Base-by-base conservation (phyloP, 331 rosid species). In the Saraca asoca region DNA sequence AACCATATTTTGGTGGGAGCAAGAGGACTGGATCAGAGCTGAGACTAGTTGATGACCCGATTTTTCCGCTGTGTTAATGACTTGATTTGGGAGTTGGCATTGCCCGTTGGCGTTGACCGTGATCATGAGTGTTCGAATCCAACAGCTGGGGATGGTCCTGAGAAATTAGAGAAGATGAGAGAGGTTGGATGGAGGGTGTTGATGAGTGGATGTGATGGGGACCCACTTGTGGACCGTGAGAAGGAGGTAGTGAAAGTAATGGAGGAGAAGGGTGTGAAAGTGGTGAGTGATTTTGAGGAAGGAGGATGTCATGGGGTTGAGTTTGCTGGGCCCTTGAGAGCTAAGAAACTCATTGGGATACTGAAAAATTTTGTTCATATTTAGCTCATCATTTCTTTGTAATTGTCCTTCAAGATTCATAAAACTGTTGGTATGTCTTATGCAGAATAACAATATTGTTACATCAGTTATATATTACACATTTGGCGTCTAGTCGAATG, bases 1-100 rank as follows among this genome's bases (percentile, higher is more conserved):
- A 84, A 5, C 51, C 76, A 2, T 81, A 39, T 18, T 75, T 84
- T 42, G 84, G 89, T 62, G 90, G 85, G 24, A 41, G 19, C 18
- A 1, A 39, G 39, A 79, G 87, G 74, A 75, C 64, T 0, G 72
- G 0, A 1, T 82, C 83, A 0, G 85, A 85, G 57, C 0, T 77
- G 38, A 68, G 68, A 38, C 42, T 68, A 5, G 69, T 1, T 7
- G 39, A 72, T 16, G 51, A 79, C 33, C 48, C 66, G 0, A 0
- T n/a, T 5, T 0, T 76, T 24, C 81, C 87, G 0, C 14, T 70
- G 7, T 2, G 12, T 3, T 0, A 13, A 4, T 7, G 87, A 82
- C 51, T 9, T 54, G 15, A 11, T 58, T 59, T 82, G 87, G 90
- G 73, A 72, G 17, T 11, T 73, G 17, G 55, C 82, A 0, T 11